Base-by-base conservation (phyloP, 2,329 filamentous ascomycete species). In the Cercospora berteroae region DNA sequence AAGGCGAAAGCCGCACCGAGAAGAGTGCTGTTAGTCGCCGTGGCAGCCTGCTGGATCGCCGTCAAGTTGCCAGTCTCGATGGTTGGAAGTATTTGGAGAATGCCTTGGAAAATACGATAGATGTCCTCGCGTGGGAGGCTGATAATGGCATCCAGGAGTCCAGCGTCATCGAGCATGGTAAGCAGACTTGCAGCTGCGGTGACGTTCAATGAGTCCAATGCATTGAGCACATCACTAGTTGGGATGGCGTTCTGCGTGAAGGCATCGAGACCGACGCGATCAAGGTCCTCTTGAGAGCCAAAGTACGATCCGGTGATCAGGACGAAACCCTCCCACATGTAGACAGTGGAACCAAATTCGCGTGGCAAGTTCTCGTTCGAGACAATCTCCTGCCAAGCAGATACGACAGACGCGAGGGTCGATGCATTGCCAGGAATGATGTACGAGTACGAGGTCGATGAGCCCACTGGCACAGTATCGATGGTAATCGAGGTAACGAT, bases 401-500 rank as follows among this genome's bases (percentile, higher is more conserved):
- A 60, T 4, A 60, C 48, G n/a, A 60, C 57, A n/a, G 63, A 29
- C 13, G 63, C 63, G 9, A 65, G 56, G 2, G 63, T 65, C 27
- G 56, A 52, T 3, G 63, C 23, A 25, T 65, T 69, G 16, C 68
- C 68, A 4, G 65, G 68, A 2, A 68, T 60, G 4, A 71, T 64
- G 66, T 71, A 71, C 56, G 64, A 66, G 60, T 68, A 72, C 13
- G 63, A 65, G 36, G 67, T 69, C 36, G 68, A 60, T 12, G 67
- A 64, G 6, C 67, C 50, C 4, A 70, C 63, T 36, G 77, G 70
- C 7, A 65, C 31, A 5, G 69, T 77, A 27, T 72, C 44, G 25
- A 72, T 52, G 9, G 50, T 63, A 60, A 73, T 73, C 16, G 64
- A 60, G 33, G 73, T 76, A 10, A 75, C 69, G 33, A 76, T 70